A percentile compares a stretch with the other conserved stretches of the same genome.
phyloP scores from a whole-genome alignment of 192 early-diverging fungal genomes.

The Allomyces arbusculus region DNA sequence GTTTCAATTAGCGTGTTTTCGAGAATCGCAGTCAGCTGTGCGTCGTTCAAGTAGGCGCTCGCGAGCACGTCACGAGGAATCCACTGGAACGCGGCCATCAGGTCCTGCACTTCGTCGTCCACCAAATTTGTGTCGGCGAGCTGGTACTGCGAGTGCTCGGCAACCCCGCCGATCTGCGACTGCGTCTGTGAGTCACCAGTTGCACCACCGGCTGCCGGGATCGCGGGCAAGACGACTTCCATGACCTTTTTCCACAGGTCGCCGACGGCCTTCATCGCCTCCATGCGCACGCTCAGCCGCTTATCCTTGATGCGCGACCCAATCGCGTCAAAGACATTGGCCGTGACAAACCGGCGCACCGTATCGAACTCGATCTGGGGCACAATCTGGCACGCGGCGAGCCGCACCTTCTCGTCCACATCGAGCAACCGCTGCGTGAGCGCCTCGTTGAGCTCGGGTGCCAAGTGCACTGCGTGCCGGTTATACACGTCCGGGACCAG shows the following conservation, averaged over 20 bases:
- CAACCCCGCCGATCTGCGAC: not conserved
- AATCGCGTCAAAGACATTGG: not conserved
- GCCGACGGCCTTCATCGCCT: not conserved
- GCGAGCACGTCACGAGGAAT: not conserved
- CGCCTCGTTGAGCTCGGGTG: conserved; percentile 42
- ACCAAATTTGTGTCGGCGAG: not conserved
- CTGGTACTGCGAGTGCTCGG: not conserved
- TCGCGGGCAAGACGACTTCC: not conserved
- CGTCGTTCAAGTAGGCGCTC: not conserved
- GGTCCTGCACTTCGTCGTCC: not conserved
- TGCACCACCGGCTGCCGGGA: not conserved
- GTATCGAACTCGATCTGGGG: conserved; percentile 41
- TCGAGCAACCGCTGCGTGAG: conserved; percentile 54
- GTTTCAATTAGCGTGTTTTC: not conserved
- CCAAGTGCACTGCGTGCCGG: conserved; percentile 41
- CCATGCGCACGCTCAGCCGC: not conserved
- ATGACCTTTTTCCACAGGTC: not conserved
- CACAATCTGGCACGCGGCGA: conserved; percentile 44
- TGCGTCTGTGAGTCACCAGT: no score
- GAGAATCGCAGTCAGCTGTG: not conserved
- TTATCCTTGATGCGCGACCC: not conserved
- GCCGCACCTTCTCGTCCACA: conserved; percentile 81
- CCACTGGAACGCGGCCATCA: not conserved
- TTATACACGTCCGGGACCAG: conserved; percentile 36
- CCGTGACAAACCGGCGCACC: not conserved